Base-by-base conservation (phyloP, 2,329 filamentous ascomycete species). In the Fusarium buharicum region DNA sequence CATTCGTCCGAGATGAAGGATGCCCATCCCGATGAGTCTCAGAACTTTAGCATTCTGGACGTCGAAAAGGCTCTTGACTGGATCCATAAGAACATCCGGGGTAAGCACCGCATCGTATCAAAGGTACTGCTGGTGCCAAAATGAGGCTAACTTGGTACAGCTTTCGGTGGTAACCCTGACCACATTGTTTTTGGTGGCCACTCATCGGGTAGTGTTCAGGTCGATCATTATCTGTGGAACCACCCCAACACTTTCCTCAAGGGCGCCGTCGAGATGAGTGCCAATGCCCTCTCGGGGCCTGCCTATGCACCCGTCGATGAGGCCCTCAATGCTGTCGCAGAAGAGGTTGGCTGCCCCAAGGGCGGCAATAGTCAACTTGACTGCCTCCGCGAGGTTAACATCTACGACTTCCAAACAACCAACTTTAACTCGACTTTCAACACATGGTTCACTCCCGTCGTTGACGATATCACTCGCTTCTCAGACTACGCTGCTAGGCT, bases 121-220 rank as follows among this genome's bases (percentile, higher is more conserved):
- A 11, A 22, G 1, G 10, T 28, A 16, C 27, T 7, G 22, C 8
- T 8, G 6, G 4, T 1, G 13, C 7, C 5, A 38, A 10, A 28
- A 14, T 1, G 22, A 30, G 3, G 16, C 60, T 67, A 36, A 67
- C 31, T 2, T 22, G 9, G 6, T 14, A 1, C 64, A 55, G 79
- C 76, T 30, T 81, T 81, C 50, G 78, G 78, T 2, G 78, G 78
- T 20, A 75, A 81, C 57, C 77, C 78, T 4, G 71, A 79, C 31
- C 78, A 78, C 47, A 75, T 81, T 3, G 77, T 80, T n/a, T 73
- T 80, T 6, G 79, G 79, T 41, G 78, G 78, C 1, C 74, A 78
- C 62, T 75, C 75, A 0, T 78, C 75, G 0, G 76, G 76, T 6
- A 59, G 62, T 24, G 74, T 76, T 9, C 74, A 76, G 16, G 75